Base-by-base conservation (phyloP, 2,329 filamentous ascomycete species). In the Arachnomyces sp. region DNA sequence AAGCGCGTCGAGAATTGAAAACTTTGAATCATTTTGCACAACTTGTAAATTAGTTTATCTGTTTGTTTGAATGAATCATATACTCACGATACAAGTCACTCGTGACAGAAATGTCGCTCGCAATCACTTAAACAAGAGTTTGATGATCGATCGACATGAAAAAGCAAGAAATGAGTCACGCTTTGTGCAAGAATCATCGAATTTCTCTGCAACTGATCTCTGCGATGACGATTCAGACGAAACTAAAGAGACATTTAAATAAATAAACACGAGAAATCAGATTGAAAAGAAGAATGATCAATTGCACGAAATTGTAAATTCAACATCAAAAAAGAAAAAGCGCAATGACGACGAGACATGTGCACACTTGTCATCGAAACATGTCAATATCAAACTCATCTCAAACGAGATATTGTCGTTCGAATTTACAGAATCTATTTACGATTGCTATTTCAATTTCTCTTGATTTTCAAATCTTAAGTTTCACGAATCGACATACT, bases 11-110 rank as follows among this genome's bases (percentile, higher is more conserved):
- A 40, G 31, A 20, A 6, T 40, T 34, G 8, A 40, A 28, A 34
- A 7, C 38, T 40, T 40, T 31, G 3, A 28, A 36, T 2, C 15
- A 14, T 41, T 41, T 17, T 9, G 15, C 39, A 41, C 32, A 6
- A 28, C 39, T 30, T 41, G 32, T 41, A 13, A 4, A n/a, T n/a
- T n/a, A n/a, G 32, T 41, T 41, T 13, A 18, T 31, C 33, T 31
- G 11, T 28, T 31, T 41, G 32, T 41, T 13, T 36, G 15, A 31
- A 36, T 36, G 31, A 16, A 31, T 30, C 20, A 41, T 41, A 41
- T 41, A 36, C 28, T 41, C 18, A 41, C 17, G 13, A 6, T 31
- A 20, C 30, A 15, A 41, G 32, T 41, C 28, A 36, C 39, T 31
- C 20, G 28, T 36, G 15, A 18, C 32, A n/a, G 32, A 34, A 15